Base-by-base conservation (phyloP, 805 yeast species). In the Sugiyamaella lignohabitans region DNA sequence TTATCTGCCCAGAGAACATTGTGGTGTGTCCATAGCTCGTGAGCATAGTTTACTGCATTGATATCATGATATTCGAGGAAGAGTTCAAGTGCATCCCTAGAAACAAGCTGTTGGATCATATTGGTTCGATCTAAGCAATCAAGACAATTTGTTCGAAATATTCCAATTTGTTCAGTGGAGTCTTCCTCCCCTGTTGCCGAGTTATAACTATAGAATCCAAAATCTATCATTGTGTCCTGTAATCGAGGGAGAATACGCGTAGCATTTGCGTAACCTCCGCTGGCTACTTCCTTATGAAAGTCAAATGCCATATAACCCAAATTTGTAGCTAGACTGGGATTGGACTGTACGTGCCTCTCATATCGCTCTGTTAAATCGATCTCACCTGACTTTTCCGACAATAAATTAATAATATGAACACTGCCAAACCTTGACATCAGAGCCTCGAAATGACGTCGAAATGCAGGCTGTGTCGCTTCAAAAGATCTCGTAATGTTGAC, bases 1-100 rank as follows among this genome's bases (percentile, higher is more conserved):
- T 93, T 93, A 63, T 93, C 96, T 1, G 99, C 99, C 98, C 98
- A 93, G 17, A 93, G 68, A 4, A 85, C 76, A 55, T 89, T 86
- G 54, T 89, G 96, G 46, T 81, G 82, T n/a, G 71, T 66, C 61
- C 80, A 74, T 21, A 86, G 67, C 17, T 81, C 91, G 3, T 70
- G 73, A 34, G 66, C 53, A 8, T 61, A 53, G 40, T 56, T 63
- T 10, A 62, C 49, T 27, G 14, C 8, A 27, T 27, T 27, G 52
- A 79, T 76, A 5, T 71, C 65, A 48, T 82, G 78, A 48, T 65
- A 61, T 43, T 63, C 65, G 8, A 66, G 49, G 38, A 69, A 66
- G 43, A 64, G 51, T 46, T 68, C 72, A 38, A 93, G 65, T 2
- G 88, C 85, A 45, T 79, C 78, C 46, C 76, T 74, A 3, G 95